These are phyloP conservation scores for Diaporthe australafricana DNA, from an alignment of 2,329 filamentous ascomycete genomes.

Conservation along the genomic window DNA sequence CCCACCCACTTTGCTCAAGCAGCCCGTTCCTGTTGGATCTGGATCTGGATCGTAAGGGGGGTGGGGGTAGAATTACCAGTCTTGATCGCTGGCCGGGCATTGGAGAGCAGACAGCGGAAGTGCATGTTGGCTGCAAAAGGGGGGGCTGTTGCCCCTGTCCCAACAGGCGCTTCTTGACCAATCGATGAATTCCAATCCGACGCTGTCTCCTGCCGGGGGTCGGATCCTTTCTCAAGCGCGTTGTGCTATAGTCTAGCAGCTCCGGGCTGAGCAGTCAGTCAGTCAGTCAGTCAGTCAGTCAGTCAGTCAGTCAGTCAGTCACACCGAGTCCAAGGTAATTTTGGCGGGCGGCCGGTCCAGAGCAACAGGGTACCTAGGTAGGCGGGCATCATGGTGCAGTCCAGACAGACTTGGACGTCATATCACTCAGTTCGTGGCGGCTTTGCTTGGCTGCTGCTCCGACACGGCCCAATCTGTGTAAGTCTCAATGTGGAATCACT, in stretches of 20 bases:
- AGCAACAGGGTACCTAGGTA: neutral
- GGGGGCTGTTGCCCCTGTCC: neutral
- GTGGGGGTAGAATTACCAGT: neutral
- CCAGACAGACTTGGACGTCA: neutral
- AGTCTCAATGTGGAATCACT: neutral
- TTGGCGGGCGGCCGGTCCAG: neutral
- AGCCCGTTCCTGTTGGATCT: neutral
- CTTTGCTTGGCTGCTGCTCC: neutral
- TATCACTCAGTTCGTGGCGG: neutral
- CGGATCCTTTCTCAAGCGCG: neutral
- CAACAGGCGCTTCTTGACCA: slow-evolving; percentile 18
- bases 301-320: no score
- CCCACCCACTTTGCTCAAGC: neutral
- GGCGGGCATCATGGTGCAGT: neutral
- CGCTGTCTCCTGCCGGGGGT: neutral
- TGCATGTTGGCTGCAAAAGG: slow-evolving; percentile 26
- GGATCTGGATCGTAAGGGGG: neutral
- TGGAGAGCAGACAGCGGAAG: neutral
- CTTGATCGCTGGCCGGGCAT: neutral
- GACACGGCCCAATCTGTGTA: neutral
- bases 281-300: no score
- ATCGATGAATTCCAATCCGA: neutral
- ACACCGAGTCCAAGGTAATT: neutral
- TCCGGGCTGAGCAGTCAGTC: slow-evolving; percentile 4
- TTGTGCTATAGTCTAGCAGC: neutral